A percentile compares a stretch with the other conserved stretches of the same genome.
Evolutionary conservation across 768 basidiomycete species (phyloP).

Genomic region (Mycena leptocephala): DNA sequence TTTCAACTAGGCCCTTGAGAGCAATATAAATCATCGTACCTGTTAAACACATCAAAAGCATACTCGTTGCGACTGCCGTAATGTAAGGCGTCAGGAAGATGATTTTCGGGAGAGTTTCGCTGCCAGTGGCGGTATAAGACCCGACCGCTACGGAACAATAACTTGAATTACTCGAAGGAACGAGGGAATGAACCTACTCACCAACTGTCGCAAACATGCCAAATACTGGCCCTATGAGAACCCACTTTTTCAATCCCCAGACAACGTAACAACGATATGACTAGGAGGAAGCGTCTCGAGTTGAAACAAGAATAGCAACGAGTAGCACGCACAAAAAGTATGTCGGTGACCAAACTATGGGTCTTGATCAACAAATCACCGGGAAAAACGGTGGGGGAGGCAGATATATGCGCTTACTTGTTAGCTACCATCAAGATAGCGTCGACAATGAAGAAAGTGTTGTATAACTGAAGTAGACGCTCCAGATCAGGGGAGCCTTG

Average conservation of each 20-base stretch:
- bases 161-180: not conserved
- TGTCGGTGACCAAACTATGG: constrained; percentile 6
- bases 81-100: constrained; percentile 12
- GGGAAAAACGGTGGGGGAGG: not conserved
- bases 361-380: not conserved
- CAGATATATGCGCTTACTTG: constrained; percentile 13
- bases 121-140: constrained; percentile 1
- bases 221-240: constrained; percentile 9
- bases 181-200: not conserved
- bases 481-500: not conserved
- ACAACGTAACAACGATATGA: constrained; percentile 20
- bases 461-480: constrained; percentile 7
- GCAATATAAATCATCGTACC: constrained; percentile 9
- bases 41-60: constrained; percentile 10
- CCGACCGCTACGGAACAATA: not conserved
- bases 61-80: constrained; percentile 11
- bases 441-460: not conserved
- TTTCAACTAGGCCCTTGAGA: not conserved
- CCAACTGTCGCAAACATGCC: constrained; percentile 12
- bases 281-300: not conserved
- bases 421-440: constrained; percentile 16
- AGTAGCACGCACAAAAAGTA: constrained; percentile 6
- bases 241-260: constrained; percentile 11
- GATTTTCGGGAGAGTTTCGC: not conserved
- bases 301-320: not conserved